Evolutionary conservation across 192 early-diverging fungal genomes (phyloP).

Genomic region (Podila clonocystis): DNA sequence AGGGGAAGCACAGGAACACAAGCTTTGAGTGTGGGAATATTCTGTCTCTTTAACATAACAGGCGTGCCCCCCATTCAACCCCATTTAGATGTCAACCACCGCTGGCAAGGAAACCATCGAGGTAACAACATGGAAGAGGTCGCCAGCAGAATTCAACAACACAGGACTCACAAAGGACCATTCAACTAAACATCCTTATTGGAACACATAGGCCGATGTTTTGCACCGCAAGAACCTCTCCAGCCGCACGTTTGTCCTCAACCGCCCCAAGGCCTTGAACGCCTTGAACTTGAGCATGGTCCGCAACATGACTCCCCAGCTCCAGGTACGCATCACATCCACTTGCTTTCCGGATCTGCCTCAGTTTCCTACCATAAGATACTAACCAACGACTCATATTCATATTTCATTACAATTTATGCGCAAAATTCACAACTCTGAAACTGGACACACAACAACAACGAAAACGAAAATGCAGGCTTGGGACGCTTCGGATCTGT

Average conservation of each 20-base stretch:
- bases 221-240: conserved; percentile 61
- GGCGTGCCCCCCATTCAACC: background rate
- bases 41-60: background rate
- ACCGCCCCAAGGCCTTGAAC: conserved; percentile 85
- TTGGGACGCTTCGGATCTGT: conserved; percentile 88
- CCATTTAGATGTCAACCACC: conserved; percentile 46
- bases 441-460: background rate
- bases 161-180: background rate
- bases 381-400: conserved; percentile 6
- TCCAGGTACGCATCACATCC: conserved; percentile 62
- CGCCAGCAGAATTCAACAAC: background rate
- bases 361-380: background rate
- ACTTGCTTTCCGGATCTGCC: background rate
- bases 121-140: conserved; percentile 14
- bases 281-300: conserved; percentile 91
- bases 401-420: background rate
- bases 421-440: too few relatives aligned
- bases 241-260: conserved; percentile 75
- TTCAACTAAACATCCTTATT: background rate
- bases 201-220: conserved; percentile 51
- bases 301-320: conserved; percentile 78
- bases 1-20: background rate
- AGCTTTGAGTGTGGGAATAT: background rate
- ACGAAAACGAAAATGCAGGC: conserved; percentile 56
- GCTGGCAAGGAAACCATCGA: conserved; percentile 31